phyloP scores from a whole-genome alignment of 768 basidiomycete species.

The Mycena metata region DNA sequence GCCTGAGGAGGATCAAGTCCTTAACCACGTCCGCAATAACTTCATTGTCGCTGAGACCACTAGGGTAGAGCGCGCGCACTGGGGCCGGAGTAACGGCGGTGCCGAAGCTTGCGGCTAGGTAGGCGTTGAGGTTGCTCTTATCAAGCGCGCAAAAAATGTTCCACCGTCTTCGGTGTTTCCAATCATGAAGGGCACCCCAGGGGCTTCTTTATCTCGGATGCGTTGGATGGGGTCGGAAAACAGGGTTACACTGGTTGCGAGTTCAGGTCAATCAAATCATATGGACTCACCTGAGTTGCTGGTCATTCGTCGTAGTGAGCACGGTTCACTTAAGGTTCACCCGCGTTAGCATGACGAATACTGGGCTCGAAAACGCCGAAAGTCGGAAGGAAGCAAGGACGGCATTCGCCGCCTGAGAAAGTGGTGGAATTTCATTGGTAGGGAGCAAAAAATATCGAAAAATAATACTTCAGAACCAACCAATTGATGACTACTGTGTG shows the following conservation, averaged over 20 bases:
- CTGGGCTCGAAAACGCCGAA: too few species aligned
- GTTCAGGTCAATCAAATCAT: not conserved
- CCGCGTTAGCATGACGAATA: too few species aligned
- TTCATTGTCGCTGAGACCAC: conserved; percentile 35
- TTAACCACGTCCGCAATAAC: conserved; percentile 34
- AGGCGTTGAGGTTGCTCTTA: conserved; percentile 33
- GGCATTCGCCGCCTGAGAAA: too few species aligned
- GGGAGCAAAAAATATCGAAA: too few species aligned
- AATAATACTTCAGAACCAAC: too few species aligned
- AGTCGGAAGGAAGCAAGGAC: too few species aligned
- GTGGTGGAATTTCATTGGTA: too few species aligned
- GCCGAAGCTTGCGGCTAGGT: conserved; percentile 15
- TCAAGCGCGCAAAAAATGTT: conserved; percentile 32
- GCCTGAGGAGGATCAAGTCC: conserved; percentile 14
- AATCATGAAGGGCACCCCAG: conserved; percentile 38
- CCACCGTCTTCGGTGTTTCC: conserved; percentile 40
- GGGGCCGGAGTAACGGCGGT: conserved; percentile 19
- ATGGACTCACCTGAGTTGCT: not conserved
- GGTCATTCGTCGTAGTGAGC: too few species aligned
- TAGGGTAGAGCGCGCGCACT: conserved; percentile 35
- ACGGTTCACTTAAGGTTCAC: too few species aligned
- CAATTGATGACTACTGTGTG: too few species aligned
- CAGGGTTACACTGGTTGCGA: conserved; percentile 18
- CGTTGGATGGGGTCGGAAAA: conserved; percentile 37
- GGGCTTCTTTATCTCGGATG: conserved; percentile 32